phyloP scores from a whole-genome alignment of 139 green algal genomes.

The Coelastrella sp. region DNA sequence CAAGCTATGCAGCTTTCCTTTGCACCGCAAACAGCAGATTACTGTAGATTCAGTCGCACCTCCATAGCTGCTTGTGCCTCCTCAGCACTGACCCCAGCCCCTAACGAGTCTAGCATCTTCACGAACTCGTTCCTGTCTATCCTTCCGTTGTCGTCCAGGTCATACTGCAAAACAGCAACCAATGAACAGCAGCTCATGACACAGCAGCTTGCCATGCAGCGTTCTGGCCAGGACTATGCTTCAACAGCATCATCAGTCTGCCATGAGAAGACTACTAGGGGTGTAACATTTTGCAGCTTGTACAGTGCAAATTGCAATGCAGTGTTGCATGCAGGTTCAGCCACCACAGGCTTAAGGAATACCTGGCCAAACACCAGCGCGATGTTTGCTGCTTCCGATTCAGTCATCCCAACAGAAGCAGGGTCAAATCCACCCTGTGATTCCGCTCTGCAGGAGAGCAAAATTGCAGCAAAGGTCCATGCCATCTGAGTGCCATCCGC shows the following conservation, averaged over 20 bases:
- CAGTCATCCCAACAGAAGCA: conserved; percentile 15
- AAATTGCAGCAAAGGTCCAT: background rate
- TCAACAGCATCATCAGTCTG: background rate
- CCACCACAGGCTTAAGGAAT: background rate
- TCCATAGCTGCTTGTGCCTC: conserved; percentile 42
- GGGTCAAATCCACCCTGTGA: conserved; percentile 26
- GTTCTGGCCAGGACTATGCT: background rate
- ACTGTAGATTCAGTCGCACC: background rate
- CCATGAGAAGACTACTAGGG: background rate
- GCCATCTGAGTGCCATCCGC: too few species aligned
- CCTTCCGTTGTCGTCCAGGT: conserved; percentile 38
- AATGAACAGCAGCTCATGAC: background rate
- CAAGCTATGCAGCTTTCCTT: too few species aligned
- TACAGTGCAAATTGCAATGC: too few species aligned
- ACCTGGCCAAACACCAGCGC: conserved; percentile 44
- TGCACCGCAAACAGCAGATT: too few species aligned
- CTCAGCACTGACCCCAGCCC: background rate
- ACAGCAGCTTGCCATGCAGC: background rate
- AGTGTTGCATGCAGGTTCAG: too few species aligned
- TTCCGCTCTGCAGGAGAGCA: conserved; percentile 37
- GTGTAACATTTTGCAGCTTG: background rate
- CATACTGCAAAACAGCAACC: conserved; percentile 20
- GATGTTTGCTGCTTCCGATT: conserved; percentile 42
- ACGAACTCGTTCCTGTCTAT: conserved; percentile 35
- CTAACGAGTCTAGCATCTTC: conserved; percentile 34